Evolutionary conservation across 1,139 yeast species (phyloP), one percentile per base, ranked within the genome.

Genomic region (Hansenula sp.): DNA sequence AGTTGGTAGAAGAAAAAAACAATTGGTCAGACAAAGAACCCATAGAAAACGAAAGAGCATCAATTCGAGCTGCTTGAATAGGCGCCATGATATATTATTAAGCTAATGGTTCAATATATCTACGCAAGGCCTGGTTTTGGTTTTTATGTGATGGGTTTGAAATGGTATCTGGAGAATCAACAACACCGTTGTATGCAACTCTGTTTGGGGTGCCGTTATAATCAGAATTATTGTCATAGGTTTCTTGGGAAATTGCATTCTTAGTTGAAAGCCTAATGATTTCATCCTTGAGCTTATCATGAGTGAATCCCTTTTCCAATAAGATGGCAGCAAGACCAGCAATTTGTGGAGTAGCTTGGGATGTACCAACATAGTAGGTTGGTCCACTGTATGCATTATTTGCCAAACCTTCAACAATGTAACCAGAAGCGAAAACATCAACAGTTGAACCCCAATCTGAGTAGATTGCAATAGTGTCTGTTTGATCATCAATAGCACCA

Each of bases 301-400:
- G 65, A 1, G 67, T 54, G 2, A 76, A 67, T 0, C 93, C 94
- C 51, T 70, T 66, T 40, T 86, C 80, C 51, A 87, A 63, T 35
- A 77, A 61, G 36, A 77, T 74, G 0, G 89, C 91, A 2, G 74
- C 80, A 36, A 84, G 56, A 0, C 96, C 96, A 0, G 90, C 71
- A 3, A 85, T 84, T 3, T 79, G 70, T 0, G 96, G 96, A 1
- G 94, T 72, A 0, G 96, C 81, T 86, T 86, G 86, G 2, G 95
- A 86, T 0, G 96, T 87, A 0, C 96, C 96, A 1, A 91, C 80
- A 46, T 81, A 72, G 3, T 47, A 45, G 3, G 53, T 48, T 27
- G 56, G 44, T 28, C 38, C 41, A 44, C 43, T 45, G 21, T 16
- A 47, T 16, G 17, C 16, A 38, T 33, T 45, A 3, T 62, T 53